Base-by-base conservation (phyloP, 1,284 basidiomycete genomes). In the Moesziomyces sp. region DNA sequence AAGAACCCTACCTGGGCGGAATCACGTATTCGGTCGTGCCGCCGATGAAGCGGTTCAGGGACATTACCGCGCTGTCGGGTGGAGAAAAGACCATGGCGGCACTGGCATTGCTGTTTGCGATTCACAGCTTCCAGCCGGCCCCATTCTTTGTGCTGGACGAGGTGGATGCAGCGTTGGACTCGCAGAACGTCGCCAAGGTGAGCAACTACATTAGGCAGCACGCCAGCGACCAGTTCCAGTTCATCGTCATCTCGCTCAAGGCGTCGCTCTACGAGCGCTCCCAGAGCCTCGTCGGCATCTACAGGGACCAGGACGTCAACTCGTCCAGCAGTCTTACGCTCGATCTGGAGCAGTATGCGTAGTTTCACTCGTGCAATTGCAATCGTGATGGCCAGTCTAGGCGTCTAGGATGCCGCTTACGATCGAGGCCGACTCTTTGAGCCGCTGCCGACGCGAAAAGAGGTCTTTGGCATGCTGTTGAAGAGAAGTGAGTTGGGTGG, bases 71-170 rank as follows among this genome's bases (percentile, higher is more conserved):
- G 84, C 87, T 99, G 6, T 98, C 94, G 0, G 97, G 96, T 55
- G 97, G 97, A 24, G 97, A 99, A 85, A 98, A 98, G 87, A 98
- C 96, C 0, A 96, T 99, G 70, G 97, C 97, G 4, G 96, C 97
- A 7, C 87, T 99, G 19, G 95, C 96, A 0, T 87, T 99, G 19
- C 87, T 99, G 28, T 98, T 99, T 82, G 94, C 96, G 14, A 97
- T 99, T 60, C 96, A 99, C 70, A 75, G 63, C 78, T 99, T 93
- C 85, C 94, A 96, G 84, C 97, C 97, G 1, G 94, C 96, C 1
- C 97, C 97, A 0, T 99, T 99, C 87, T 99, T 99, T 84, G 96
- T 99, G 13, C 88, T 99, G 21, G 97, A 99, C 84, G 97, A 99
- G 85, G 94, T 98, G 13, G 96, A 98, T 78, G 96, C 97, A 1